Evolutionary conservation across 805 yeast genomes (phyloP).

Genomic region (Ogataea methylovora): DNA sequence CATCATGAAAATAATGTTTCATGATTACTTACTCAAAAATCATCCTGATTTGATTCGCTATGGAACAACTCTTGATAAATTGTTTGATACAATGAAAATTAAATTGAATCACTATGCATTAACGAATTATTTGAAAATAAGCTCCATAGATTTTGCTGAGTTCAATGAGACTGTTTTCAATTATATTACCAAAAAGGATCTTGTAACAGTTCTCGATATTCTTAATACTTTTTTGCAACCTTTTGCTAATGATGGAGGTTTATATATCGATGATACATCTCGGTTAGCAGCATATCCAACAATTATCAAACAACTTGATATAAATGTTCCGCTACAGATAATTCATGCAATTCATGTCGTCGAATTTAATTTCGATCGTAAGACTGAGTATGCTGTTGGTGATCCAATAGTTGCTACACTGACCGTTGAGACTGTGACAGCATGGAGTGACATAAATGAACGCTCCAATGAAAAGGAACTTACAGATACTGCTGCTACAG

Average conservation of each 20-base stretch:
- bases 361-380: constrained; percentile 33
- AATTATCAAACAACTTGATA: constrained; percentile 18
- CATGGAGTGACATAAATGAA: constrained; percentile 28
- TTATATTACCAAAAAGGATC: constrained; percentile 9
- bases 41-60: constrained; percentile 13
- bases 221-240: constrained; percentile 9
- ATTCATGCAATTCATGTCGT: constrained; percentile 55
- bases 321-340: constrained; percentile 57
- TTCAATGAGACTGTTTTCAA: neutral
- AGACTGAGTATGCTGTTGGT: constrained; percentile 49
- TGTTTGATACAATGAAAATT: constrained; percentile 14
- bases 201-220: constrained; percentile 4
- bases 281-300: neutral
- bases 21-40: constrained; percentile 3
- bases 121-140: constrained; percentile 10
- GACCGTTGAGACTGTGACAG: constrained; percentile 33
- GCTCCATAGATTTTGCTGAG: constrained; percentile 1
- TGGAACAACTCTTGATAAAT: constrained; percentile 10
- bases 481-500: neutral
- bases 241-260: constrained; percentile 1
- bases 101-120: constrained; percentile 23
- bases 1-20: constrained; percentile 16
- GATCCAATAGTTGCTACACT: constrained; percentile 46
- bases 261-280: neutral
- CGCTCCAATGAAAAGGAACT: neutral